Percentiles rank a stretch among this genome's conserved stretches.
phyloP scores from a whole-genome alignment of 129 eudicot genomes.

The Kitagawia praeruptora region DNA sequence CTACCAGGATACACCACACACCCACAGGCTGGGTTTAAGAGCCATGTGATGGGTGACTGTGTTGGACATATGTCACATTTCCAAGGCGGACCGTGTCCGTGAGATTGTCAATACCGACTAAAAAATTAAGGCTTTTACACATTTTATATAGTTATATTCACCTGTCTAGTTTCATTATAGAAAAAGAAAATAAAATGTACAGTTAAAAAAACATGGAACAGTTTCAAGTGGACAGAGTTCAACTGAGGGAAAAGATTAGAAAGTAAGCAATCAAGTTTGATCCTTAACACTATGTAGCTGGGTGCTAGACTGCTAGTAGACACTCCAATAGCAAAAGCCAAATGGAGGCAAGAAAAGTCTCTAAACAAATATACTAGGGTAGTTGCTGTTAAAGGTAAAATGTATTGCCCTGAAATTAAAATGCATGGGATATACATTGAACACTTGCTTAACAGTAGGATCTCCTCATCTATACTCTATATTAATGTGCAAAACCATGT shows the following conservation, averaged over 20 bases:
- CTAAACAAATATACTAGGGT: no score
- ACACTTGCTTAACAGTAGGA: neutral
- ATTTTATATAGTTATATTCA: neutral
- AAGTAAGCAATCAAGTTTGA: no score
- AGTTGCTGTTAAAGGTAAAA: no score
- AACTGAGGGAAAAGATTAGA: neutral
- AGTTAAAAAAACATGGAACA: neutral
- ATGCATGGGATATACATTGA: no score
- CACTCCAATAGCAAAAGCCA: no score
- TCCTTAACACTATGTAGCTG: no score
- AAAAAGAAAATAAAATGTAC: neutral
- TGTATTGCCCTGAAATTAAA: no score
- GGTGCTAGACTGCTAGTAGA: no score
- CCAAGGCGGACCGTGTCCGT: neutral
- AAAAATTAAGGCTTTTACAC: neutral
- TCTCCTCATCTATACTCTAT: no score
- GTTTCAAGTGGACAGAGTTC: neutral
- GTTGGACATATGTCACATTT: neutral
- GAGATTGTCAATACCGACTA: neutral
- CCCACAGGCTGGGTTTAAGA: neutral
- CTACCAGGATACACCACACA: neutral
- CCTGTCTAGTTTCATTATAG: neutral
- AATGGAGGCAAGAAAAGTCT: no score
- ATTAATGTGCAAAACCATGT: no score
- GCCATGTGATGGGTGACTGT: neutral